Percentiles rank a stretch among this genome's conserved stretches.
Conservation (phyloP, 768 basidiomycete species). For the Amanita exitialis region DNA sequence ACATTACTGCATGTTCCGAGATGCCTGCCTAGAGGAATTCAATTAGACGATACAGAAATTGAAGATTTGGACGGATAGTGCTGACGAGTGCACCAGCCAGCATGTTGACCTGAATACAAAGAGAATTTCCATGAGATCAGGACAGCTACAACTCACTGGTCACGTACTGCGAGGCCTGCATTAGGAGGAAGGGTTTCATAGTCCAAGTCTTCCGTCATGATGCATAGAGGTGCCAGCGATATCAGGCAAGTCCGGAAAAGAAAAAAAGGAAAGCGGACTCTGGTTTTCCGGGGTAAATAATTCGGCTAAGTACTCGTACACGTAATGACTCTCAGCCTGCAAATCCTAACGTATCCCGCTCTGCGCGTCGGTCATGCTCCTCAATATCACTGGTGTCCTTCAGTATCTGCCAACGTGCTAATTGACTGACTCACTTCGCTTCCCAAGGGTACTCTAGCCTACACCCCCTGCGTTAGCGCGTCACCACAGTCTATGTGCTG, state of each 20-base stretch:
- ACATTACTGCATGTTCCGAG: constrained; percentile 98
- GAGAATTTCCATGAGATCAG: constrained; percentile 8
- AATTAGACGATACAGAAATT: constrained; percentile 6
- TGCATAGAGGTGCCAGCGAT: background rate
- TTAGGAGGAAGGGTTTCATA: constrained; percentile 54
- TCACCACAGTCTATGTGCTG: background rate
- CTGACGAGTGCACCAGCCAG: constrained; percentile 90
- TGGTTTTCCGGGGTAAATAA: background rate
- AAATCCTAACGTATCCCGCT: constrained; percentile 19
- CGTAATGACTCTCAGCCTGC: constrained; percentile 1
- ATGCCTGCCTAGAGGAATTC: constrained; percentile 72
- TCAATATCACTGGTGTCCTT: constrained; percentile 51
- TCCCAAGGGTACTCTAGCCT: constrained; percentile 87
- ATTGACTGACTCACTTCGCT: constrained; percentile 36
- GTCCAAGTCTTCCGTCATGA: constrained; percentile 35
- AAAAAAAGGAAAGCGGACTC: background rate
- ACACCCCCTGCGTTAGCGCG: background rate
- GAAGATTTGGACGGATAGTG: constrained; percentile 12
- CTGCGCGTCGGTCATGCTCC: constrained; percentile 61
- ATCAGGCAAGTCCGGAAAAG: background rate
- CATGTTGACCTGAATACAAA: constrained; percentile 74
- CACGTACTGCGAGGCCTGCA: constrained; percentile 64
- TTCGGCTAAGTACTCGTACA: background rate
- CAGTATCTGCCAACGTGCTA: background rate
- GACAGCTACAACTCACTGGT: background rate